Conservation (phyloP, 2,329 filamentous ascomycete genomes). For the Cordyceps javanica region DNA sequence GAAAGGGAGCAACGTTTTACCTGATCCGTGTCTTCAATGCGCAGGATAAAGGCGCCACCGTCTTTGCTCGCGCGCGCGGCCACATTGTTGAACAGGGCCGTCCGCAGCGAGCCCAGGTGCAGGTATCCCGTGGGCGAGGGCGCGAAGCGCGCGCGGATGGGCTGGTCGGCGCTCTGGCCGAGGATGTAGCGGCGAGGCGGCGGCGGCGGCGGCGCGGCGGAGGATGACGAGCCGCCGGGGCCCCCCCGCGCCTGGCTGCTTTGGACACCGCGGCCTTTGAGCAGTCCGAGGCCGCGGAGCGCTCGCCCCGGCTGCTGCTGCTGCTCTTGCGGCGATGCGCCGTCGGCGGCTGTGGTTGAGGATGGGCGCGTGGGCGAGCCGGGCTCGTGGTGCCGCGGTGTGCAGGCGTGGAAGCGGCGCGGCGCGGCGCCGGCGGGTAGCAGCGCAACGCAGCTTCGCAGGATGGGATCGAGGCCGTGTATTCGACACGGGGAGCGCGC, state of each 20-base stretch:
- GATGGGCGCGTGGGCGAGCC: not conserved
- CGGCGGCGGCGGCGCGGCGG: no score
- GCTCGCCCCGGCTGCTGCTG: not conserved
- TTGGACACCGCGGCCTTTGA: not conserved
- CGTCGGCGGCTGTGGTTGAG: not conserved
- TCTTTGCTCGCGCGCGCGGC: constrained; percentile 68
- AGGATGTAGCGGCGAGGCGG: constrained; percentile 24
- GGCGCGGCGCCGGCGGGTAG: not conserved
- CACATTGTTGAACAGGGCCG: constrained; percentile 91
- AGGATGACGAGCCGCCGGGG: no score
- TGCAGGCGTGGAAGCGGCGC: not conserved
- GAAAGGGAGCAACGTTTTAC: no score
- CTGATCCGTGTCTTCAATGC: constrained; percentile 94
- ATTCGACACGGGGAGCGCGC: not conserved
- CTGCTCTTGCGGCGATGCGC: not conserved
- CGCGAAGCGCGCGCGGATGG: constrained; percentile 66
- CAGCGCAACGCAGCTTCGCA: not conserved
- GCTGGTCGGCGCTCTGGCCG: constrained; percentile 47
- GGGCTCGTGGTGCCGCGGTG: not conserved
- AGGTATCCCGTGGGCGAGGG: constrained; percentile 93
- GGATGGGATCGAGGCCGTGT: not conserved
- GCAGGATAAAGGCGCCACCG: constrained; percentile 80
- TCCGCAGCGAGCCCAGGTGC: constrained; percentile 85
- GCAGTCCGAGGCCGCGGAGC: not conserved
- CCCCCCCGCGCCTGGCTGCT: not conserved